A percentile compares a stretch with the other conserved stretches of the same genome.
Conservation (phyloP, 2,329 filamentous ascomycete species). For the Zymoseptoria crescenta region DNA sequence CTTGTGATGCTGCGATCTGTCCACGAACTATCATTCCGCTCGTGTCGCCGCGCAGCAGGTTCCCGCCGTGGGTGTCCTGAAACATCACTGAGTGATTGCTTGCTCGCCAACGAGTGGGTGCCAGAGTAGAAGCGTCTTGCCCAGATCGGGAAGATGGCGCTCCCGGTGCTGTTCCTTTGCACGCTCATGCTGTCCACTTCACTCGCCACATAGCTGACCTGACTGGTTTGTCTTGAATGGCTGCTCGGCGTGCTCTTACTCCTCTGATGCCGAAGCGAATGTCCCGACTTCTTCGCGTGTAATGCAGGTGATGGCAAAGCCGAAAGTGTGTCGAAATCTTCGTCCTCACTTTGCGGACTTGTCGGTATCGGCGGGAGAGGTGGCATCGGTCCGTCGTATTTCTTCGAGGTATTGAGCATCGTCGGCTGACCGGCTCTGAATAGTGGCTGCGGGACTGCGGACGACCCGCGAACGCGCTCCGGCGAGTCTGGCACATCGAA, state of each 20-base stretch:
- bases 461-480: slow-evolving; percentile 26
- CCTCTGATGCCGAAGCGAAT: slow-evolving; percentile 21
- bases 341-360: slow-evolving; percentile 22
- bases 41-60: slow-evolving; percentile 11
- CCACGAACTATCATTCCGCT: slow-evolving; percentile 21
- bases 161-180: slow-evolving; percentile 23
- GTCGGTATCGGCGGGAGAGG: slow-evolving; percentile 25
- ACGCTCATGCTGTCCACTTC: slow-evolving; percentile 14
- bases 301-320: slow-evolving; percentile 27
- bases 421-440: slow-evolving; percentile 17
- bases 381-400: slow-evolving; percentile 24
- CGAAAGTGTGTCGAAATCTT: slow-evolving; percentile 29
- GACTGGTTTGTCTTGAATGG: slow-evolving; percentile 24
- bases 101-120: slow-evolving; percentile 21
- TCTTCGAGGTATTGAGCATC: slow-evolving; percentile 6
- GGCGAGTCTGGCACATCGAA: slow-evolving; percentile 21
- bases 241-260: slow-evolving; percentile 26
- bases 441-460: slow-evolving; percentile 29
- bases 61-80: slow-evolving; percentile 9
- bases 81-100: slow-evolving; percentile 21
- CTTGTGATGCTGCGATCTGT: slow-evolving; percentile 28
- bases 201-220: slow-evolving; percentile 16
- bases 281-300: slow-evolving; percentile 28
- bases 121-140: slow-evolving; percentile 31
- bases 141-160: slow-evolving; percentile 30